Conservation (phyloP, 345 rosid species). For the Rubroshorea leprosula region DNA sequence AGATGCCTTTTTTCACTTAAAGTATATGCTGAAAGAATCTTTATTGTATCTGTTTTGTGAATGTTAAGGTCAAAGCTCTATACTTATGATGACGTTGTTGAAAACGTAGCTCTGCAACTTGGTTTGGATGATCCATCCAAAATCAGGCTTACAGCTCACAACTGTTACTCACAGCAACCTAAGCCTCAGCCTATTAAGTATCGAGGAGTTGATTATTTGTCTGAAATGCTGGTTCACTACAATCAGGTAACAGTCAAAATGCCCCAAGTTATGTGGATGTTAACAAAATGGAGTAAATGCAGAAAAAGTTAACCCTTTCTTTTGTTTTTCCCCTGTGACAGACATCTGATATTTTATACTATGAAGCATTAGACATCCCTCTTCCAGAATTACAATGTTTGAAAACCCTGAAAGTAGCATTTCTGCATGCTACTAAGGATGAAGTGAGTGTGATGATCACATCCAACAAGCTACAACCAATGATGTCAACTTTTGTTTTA, state of each 20-base stretch:
- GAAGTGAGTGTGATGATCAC: conserved; percentile 48
- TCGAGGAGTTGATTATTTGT: conserved; percentile 63
- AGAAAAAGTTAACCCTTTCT: conserved; percentile 14
- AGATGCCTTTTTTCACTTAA: no score
- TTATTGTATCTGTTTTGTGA: conserved; percentile 9
- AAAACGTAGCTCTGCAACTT: conserved; percentile 53
- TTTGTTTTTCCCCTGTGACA: conserved; percentile 27
- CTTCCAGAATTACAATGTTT: conserved; percentile 90
- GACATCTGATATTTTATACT: conserved; percentile 88
- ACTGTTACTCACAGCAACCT: conserved; percentile 71
- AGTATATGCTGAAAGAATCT: no score
- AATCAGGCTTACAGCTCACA: conserved; percentile 67
- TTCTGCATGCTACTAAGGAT: conserved; percentile 71
- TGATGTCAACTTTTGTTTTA: conserved; percentile 7
- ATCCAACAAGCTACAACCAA: not conserved
- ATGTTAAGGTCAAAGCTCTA: conserved; percentile 73
- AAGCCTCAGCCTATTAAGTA: conserved; percentile 68
- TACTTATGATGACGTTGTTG: no score
- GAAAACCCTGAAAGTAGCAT: conserved; percentile 82
- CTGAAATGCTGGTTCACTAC: conserved; percentile 88
- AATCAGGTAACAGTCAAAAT: conserved; percentile 75
- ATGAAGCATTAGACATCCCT: conserved; percentile 92
- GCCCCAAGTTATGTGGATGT: no score
- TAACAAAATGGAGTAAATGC: conserved; percentile 3
- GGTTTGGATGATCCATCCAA: conserved; percentile 70